These are phyloP conservation scores for Cenchrus purpureus DNA, from an alignment of 176 grass and related monocot genomes.

Conservation along the genomic window DNA sequence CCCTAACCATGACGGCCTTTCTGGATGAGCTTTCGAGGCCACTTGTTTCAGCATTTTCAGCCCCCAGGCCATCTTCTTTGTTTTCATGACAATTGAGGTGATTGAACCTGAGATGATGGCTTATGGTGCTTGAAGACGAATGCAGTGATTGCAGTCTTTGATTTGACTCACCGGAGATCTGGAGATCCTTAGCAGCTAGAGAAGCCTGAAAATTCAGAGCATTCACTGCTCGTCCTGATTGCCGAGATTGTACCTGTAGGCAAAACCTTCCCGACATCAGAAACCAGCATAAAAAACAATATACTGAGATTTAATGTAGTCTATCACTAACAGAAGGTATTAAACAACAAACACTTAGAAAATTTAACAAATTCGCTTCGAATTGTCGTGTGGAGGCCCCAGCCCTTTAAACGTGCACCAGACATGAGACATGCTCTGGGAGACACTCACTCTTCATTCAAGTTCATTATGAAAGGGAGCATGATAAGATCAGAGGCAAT, in stretches of 20 bases:
- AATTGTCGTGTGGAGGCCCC: not conserved
- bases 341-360: conserved; percentile 19
- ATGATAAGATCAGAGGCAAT: not conserved
- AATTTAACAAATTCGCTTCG: not conserved
- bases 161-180: conserved; percentile 31
- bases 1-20: conserved; percentile 44
- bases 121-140: conserved; percentile 66
- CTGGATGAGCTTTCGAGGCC: conserved; percentile 42
- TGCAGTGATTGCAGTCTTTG: conserved; percentile 54
- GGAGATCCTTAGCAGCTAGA: conserved; percentile 52
- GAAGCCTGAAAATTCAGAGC: conserved; percentile 42
- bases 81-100: conserved; percentile 44
- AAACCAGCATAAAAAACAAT: conserved; percentile 11
- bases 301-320: not conserved
- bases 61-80: conserved; percentile 40
- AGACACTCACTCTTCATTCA: conserved; percentile 2
- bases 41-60: conserved; percentile 51
- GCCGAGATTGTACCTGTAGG: conserved; percentile 51
- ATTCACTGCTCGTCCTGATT: conserved; percentile 9
- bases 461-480: conserved; percentile 10
- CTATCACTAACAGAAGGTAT: not conserved
- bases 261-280: conserved; percentile 40
- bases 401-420: not conserved
- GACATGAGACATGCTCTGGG: not conserved
- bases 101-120: conserved; percentile 52